Evolutionary conservation across 2,329 filamentous ascomycete genomes (phyloP).

Genomic region (Pseudogymnoascus destructans): DNA sequence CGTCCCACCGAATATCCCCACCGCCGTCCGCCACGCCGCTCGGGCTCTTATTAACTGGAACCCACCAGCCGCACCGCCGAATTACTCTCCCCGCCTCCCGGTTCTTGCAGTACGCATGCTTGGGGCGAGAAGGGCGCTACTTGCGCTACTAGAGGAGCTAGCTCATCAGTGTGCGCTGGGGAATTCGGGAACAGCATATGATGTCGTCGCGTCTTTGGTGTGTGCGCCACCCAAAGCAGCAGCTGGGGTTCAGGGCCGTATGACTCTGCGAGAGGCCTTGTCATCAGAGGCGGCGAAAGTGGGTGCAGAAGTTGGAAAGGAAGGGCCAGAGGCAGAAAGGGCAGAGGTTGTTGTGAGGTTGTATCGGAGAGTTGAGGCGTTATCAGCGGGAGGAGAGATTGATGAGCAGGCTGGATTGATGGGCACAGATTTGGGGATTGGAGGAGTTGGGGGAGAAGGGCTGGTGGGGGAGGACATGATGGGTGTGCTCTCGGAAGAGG

Average conservation of each 20-base stretch:
- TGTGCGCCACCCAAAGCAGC: slow-evolving; percentile 41
- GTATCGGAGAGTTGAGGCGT: slow-evolving; percentile 24
- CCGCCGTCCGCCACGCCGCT: slow-evolving; percentile 46
- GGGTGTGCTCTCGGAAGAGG: slow-evolving; percentile 8
- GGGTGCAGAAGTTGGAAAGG: not conserved
- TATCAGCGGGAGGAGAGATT: slow-evolving; percentile 11
- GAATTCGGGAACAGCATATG: slow-evolving; percentile 49
- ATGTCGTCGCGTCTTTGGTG: slow-evolving; percentile 55
- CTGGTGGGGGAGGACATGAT: slow-evolving; percentile 10
- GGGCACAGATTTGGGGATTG: not conserved
- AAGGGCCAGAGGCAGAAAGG: not conserved
- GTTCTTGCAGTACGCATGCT: slow-evolving; percentile 47
- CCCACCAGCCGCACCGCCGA: slow-evolving; percentile 44
- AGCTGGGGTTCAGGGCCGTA: slow-evolving; percentile 21
- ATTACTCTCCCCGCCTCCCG: slow-evolving; percentile 61
- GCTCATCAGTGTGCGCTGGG: slow-evolving; percentile 46
- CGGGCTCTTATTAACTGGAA: slow-evolving; percentile 56
- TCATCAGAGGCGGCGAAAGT: slow-evolving; percentile 8
- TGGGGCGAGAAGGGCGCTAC: slow-evolving; percentile 47
- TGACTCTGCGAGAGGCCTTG: slow-evolving; percentile 23
- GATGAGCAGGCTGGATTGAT: slow-evolving; percentile 12
- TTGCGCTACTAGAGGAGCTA: slow-evolving; percentile 54
- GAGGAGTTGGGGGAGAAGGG: not conserved
- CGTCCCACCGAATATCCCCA: slow-evolving; percentile 34
- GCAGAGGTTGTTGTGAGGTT: slow-evolving; percentile 23